Evolutionary conservation across 495 filamentous ascomycete species (phyloP).

Genomic region (Physcia stellaris): DNA sequence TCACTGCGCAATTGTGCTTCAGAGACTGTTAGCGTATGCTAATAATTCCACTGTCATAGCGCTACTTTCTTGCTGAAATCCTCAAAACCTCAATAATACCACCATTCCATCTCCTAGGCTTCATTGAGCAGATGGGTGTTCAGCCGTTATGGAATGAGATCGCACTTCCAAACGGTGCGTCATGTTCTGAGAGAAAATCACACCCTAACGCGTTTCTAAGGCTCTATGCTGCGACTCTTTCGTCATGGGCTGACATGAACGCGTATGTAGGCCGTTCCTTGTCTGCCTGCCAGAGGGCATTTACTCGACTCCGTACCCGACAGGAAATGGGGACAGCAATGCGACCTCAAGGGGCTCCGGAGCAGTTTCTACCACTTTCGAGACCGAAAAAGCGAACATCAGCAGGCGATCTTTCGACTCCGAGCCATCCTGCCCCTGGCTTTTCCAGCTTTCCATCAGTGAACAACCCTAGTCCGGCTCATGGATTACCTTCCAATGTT

Average conservation of each 20-base stretch:
- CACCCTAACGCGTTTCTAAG: too few species aligned
- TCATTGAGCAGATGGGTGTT: constrained; percentile 36
- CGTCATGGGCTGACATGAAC: constrained; percentile 6
- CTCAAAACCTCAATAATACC: constrained; percentile 42
- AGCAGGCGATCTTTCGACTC: too few species aligned
- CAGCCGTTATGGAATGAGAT: constrained; percentile 43
- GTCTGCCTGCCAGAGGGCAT: constrained; percentile 24
- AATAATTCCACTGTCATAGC: constrained; percentile 11
- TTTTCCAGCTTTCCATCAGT: constrained; percentile 13
- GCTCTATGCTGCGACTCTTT: too few species aligned
- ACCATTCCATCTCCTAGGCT: constrained; percentile 31
- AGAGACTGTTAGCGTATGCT: too few species aligned
- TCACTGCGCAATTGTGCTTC: too few species aligned
- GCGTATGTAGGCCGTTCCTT: constrained; percentile 26
- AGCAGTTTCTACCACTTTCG: constrained; percentile 4
- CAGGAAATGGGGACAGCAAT: constrained; percentile 2
- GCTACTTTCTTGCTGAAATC: constrained; percentile 48
- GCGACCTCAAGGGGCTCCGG: constrained; percentile 5
- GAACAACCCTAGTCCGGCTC: too few species aligned
- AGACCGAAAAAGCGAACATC: constrained; percentile 17
- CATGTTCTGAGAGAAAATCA: too few species aligned
- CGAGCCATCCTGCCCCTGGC: constrained; percentile 13
- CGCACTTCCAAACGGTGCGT: constrained; percentile 38
- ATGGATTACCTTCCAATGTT: too few species aligned
- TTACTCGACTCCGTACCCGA: constrained; percentile 12